phyloP scores from a whole-genome alignment of 176 grass and related monocot species.

The Triticum timopheevii region DNA sequence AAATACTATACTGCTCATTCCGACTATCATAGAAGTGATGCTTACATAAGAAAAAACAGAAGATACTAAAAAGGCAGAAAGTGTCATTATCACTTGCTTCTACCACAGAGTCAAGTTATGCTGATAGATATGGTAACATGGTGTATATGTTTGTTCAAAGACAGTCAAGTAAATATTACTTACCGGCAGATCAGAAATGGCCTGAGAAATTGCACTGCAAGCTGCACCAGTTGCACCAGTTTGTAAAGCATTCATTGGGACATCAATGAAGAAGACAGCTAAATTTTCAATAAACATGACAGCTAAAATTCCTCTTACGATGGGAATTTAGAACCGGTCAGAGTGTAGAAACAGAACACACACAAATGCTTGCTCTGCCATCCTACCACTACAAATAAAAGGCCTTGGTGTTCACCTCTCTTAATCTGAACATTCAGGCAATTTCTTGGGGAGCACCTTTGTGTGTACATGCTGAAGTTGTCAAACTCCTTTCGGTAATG shows the following conservation, averaged over 20 bases:
- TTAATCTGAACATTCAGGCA: neutral
- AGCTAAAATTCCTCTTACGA: too few species aligned
- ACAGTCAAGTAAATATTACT: neutral
- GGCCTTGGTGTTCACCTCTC: neutral
- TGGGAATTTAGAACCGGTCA: too few species aligned
- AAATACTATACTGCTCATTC: too few species aligned
- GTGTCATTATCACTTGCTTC: too few species aligned
- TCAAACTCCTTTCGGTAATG: neutral
- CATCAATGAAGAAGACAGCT: slow-evolving; percentile 76
- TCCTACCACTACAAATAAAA: neutral
- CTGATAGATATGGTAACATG: too few species aligned
- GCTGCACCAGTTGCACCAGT: slow-evolving; percentile 87
- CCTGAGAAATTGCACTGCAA: slow-evolving; percentile 82
- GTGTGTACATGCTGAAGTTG: neutral
- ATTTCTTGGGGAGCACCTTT: neutral
- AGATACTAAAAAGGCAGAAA: too few species aligned
- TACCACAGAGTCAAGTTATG: too few species aligned
- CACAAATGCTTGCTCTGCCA: neutral
- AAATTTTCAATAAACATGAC: too few species aligned
- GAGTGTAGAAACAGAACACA: too few species aligned
- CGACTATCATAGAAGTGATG: too few species aligned
- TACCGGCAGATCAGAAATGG: slow-evolving; percentile 88
- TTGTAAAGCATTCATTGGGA: slow-evolving; percentile 86
- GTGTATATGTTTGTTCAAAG: too few species aligned
- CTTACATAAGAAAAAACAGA: too few species aligned